Percentiles rank a stretch among this genome's conserved stretches.
These are phyloP conservation scores for Auricularia sp. DNA, from an alignment of 768 basidiomycete genomes.

Conservation along the genomic window DNA sequence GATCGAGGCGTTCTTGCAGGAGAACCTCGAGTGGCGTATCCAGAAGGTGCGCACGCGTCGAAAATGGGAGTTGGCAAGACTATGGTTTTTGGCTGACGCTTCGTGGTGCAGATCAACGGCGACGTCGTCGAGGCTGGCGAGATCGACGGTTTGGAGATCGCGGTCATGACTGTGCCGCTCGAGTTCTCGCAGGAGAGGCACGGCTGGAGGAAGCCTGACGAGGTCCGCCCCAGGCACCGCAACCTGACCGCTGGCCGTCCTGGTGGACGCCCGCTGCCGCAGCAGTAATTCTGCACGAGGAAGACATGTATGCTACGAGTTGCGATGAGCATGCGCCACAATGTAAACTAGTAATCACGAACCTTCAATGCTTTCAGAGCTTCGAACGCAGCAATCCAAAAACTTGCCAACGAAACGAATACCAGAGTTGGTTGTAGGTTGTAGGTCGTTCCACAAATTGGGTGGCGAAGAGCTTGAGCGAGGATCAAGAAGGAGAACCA, in stretches of 20 bases:
- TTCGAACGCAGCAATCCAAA: too few species aligned
- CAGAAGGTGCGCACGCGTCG: conserved; percentile 22
- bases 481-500: too few species aligned
- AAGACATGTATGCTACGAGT: too few species aligned
- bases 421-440: too few species aligned
- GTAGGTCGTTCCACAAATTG: too few species aligned
- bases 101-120: neutral
- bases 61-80: neutral
- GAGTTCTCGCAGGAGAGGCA: neutral
- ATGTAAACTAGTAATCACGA: too few species aligned
- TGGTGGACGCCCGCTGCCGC: neutral
- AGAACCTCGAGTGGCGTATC: conserved; percentile 33
- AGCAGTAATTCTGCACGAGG: neutral
- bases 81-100: neutral
- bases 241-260: neutral
- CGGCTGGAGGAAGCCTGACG: neutral
- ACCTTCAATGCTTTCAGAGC: too few species aligned
- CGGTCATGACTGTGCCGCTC: neutral
- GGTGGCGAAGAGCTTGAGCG: too few species aligned
- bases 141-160: neutral
- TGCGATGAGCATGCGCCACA: too few species aligned
- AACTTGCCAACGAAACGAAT: too few species aligned
- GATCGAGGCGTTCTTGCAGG: conserved; percentile 31
- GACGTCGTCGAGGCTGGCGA: neutral
- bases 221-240: neutral